Conservation (phyloP, 179 eudicot species). For the Drosera spatulata region DNA sequence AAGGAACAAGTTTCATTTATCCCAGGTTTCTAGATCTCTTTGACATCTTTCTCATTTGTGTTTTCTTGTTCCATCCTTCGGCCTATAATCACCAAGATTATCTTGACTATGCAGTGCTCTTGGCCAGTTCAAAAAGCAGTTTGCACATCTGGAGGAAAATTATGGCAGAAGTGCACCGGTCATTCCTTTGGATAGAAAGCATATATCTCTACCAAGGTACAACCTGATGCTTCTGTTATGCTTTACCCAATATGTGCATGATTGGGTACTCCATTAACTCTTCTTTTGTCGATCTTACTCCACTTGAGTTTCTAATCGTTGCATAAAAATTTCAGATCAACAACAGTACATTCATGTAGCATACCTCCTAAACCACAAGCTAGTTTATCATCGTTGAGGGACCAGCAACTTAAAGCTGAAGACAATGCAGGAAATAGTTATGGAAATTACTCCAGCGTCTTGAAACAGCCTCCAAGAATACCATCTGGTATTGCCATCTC, state of each 20-base stretch:
- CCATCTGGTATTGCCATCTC: conserved; percentile 41
- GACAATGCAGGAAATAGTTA: conserved; percentile 26
- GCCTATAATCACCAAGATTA: background rate
- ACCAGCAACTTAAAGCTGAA: conserved; percentile 38
- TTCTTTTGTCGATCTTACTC: background rate
- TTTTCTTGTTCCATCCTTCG: background rate
- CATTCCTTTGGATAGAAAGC: conserved; percentile 66
- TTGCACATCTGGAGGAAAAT: no score
- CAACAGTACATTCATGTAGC: conserved; percentile 47
- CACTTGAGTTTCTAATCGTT: background rate
- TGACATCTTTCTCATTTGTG: background rate
- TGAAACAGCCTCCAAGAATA: conserved; percentile 48
- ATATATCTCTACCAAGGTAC: conserved; percentile 74
- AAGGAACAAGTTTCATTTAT: conserved; percentile 63
- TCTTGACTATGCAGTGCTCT: conserved; percentile 51
- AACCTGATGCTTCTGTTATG: background rate
- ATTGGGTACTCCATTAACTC: background rate
- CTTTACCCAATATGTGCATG: no score
- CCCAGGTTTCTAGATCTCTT: conserved; percentile 44
- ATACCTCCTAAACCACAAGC: conserved; percentile 49
- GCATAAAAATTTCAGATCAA: conserved; percentile 32
- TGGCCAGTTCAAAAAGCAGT: conserved; percentile 65
- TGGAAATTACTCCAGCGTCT: conserved; percentile 31
- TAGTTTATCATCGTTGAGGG: conserved; percentile 23
- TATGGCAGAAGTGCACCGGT: conserved; percentile 48